Evolutionary conservation across 2,329 filamentous ascomycete species (phyloP), one percentile per base, ranked within the genome.

Genomic region (Pseudogymnoascus sp.): DNA sequence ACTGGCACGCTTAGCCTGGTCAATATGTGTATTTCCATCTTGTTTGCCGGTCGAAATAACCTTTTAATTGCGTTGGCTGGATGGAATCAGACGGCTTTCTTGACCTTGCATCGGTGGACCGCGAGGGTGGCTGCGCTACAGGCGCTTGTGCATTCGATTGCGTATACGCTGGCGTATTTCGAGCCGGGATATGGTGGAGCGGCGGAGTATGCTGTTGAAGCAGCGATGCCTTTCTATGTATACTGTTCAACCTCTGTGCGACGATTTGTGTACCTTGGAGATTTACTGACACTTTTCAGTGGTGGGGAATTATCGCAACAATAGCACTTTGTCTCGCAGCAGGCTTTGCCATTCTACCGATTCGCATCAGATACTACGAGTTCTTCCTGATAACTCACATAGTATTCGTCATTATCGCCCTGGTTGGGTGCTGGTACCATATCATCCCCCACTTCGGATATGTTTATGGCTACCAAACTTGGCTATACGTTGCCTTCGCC

Each of bases 381-480:
- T 23, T 64, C 8, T 67, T 67, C 33, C 53, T 66, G 1, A 47
- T 65, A 21, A 40, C 28, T 11, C 66, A 67, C 40, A 64, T 67
- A 28, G 11, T 67, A 2, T 61, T 67, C 10, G 53, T 63, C 11
- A 59, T 67, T 21, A 50, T 66, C 25, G 31, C 62, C 23, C 44
- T 67, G 6, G 61, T 64, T 12, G 65, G 63, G 4, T 63, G 60
- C 40, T 67, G 66, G 65, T 66, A 67, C 50, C 79, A 82, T 62
- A 74, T 80, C 56, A 64, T 70, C 4, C 63, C 70, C 7, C 67
- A 72, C 0, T 79, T 76, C 65, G 60, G 67, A 0, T 69, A 73
- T 37, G 68, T 72, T 4, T 78, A 76, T 69, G 79, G 79, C 0
- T 78, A 81, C 61, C 78, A 81, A 64, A 68, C 73, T 7, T 83